Base-by-base conservation (phyloP, 73 alveolate species). In the Halteria grandinella region DNA sequence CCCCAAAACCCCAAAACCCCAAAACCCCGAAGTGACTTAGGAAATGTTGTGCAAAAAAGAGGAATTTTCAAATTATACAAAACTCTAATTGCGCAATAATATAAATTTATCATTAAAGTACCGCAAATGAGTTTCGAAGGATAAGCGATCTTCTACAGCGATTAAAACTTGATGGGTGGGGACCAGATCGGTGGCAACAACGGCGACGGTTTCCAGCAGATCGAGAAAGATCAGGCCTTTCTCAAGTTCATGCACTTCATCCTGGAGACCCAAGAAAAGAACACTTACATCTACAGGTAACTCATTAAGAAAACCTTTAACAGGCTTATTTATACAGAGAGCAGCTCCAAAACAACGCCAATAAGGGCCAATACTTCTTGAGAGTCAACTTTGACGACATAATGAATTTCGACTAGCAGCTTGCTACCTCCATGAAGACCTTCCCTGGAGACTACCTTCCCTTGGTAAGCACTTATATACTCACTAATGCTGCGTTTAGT, bases 311-410 rank as follows among this genome's bases (percentile, higher is more conserved):
- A n/a, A n/a, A n/a, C n/a, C n/a, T n/a, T n/a, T n/a, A n/a, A n/a
- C n/a, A n/a, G n/a, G n/a, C n/a, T 12, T 36, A 5, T 36, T 1
- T 21, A 18, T 36, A 15, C 57, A 87, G 95, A 62, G 95, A 87
- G 48, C 82, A 87, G 66, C 75, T 87, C 0, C 23, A 72, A 28
- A 54, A 48, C 21, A 57, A 87, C 27, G 87, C 84, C 33, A 23
- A 82, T 18, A 83, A 75, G 29, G 92, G 76, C 32, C 23, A 77
- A 32, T 72, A 62, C 75, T 79, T 63, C 79, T 44, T 89, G 20
- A 72, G 58, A 29, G 90, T 89, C 2, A 80, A 79, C 52, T 58
- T 89, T 39, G 89, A 86, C 25, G 91, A 86, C 43, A 32, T 89
- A 33, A 40, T 36, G 23, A 48, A 70, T 36, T 86, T 57, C 49